Conservation (phyloP, 192 early-diverging fungal genomes). For the Haplosporangium gracile region DNA sequence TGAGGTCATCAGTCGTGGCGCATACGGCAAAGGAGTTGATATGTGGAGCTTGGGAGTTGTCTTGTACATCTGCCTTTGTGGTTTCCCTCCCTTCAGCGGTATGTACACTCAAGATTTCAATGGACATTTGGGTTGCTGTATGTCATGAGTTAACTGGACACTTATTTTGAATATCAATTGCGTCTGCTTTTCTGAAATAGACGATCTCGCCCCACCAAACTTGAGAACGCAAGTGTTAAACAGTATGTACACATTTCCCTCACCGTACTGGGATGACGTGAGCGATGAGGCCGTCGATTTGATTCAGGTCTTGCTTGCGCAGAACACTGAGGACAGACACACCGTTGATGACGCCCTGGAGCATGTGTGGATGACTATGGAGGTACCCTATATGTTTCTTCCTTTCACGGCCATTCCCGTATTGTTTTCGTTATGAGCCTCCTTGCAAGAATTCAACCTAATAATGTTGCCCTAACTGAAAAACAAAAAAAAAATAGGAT, state of each 20-base stretch:
- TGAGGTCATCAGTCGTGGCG: constrained; percentile 83
- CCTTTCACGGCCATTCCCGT: no score
- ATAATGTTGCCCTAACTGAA: background rate
- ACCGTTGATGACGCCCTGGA: constrained; percentile 36
- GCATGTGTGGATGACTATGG: constrained; percentile 52
- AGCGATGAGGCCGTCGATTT: constrained; percentile 66
- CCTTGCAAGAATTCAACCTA: background rate
- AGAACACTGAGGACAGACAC: constrained; percentile 10
- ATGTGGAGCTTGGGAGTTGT: constrained; percentile 97
- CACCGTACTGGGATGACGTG: constrained; percentile 84
- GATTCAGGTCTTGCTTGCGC: constrained; percentile 36
- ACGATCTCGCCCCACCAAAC: constrained; percentile 64
- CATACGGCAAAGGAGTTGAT: constrained; percentile 83
- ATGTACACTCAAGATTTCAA: constrained; percentile 30
- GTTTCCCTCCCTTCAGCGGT: constrained; percentile 87
- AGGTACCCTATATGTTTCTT: constrained; percentile 15
- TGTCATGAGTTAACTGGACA: background rate
- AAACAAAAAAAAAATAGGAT: constrained; percentile 19
- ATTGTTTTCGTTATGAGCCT: background rate
- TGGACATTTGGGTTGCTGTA: background rate
- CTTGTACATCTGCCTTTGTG: constrained; percentile 93
- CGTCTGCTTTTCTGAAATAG: constrained; percentile 22
- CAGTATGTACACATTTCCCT: constrained; percentile 83
- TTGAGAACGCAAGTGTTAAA: constrained; percentile 75
- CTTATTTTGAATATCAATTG: constrained; percentile 37